Evolutionary conservation across 768 basidiomycete species (phyloP).

Genomic region (Leccinum longicurvipes): DNA sequence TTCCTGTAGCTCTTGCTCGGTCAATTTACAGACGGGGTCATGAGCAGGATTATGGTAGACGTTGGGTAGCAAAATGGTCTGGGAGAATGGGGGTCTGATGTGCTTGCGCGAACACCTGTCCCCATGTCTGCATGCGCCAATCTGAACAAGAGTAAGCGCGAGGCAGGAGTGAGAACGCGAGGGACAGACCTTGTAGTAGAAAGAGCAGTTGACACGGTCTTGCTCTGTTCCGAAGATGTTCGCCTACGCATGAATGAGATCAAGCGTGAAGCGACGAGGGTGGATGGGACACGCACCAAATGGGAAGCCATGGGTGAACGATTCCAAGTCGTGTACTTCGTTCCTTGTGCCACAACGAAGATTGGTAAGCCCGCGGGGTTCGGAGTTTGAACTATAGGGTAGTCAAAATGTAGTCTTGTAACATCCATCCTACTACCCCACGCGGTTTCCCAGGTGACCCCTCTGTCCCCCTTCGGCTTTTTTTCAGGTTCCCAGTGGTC

Average conservation of each 20-base stretch:
- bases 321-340: not conserved
- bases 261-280: not conserved
- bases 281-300: slow-evolving; percentile 47
- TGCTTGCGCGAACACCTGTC: slow-evolving; percentile 98
- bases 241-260: slow-evolving; percentile 47
- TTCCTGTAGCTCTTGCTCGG: slow-evolving; percentile 84
- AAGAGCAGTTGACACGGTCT: slow-evolving; percentile 97
- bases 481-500: not conserved
- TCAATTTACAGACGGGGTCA: slow-evolving; percentile 84
- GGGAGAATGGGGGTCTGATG: slow-evolving; percentile 95
- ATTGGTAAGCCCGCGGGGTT: slow-evolving; percentile 20
- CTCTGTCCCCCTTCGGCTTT: too few species aligned
- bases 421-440: too few species aligned
- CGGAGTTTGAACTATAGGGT: slow-evolving; percentile 19
- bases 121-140: slow-evolving; percentile 97
- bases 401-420: too few species aligned
- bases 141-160: slow-evolving; percentile 43
- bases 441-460: too few species aligned
- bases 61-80: slow-evolving; percentile 94
- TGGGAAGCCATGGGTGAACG: slow-evolving; percentile 59
- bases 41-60: slow-evolving; percentile 98
- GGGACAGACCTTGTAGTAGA: slow-evolving; percentile 86
- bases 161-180: not conserved
- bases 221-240: slow-evolving; percentile 96
- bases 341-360: slow-evolving; percentile 3